Evolutionary conservation across 257 asterid genomes (phyloP).

Genomic region (Catharanthus roseus): DNA sequence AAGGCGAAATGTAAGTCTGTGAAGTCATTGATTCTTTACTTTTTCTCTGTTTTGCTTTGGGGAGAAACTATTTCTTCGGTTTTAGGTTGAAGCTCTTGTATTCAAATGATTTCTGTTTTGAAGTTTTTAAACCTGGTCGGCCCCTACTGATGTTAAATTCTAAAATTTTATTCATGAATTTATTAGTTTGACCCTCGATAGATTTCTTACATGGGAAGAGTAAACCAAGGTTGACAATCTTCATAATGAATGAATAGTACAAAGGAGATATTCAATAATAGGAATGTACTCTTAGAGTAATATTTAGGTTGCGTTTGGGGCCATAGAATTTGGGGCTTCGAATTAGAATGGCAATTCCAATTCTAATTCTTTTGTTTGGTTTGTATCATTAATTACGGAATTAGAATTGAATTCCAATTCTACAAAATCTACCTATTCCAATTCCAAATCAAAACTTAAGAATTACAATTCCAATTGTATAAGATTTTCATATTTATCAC

Average conservation of each 20-base stretch:
- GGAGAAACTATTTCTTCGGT: not conserved
- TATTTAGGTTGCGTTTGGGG: too few relatives aligned
- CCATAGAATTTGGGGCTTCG: too few relatives aligned
- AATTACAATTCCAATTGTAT: too few relatives aligned
- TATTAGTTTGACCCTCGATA: not conserved
- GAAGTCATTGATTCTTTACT: not conserved
- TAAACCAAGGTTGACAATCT: not conserved
- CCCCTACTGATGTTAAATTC: not conserved
- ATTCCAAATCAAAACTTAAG: too few relatives aligned
- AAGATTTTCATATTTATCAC: too few relatives aligned
- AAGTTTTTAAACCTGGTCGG: not conserved
- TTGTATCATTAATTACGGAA: too few relatives aligned
- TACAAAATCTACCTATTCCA: too few relatives aligned
- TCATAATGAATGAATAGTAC: not conserved
- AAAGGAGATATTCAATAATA: not conserved
- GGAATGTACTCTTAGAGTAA: too few relatives aligned
- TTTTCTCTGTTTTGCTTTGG: not conserved
- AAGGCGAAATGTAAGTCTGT: conserved; percentile 45
- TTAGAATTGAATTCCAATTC: too few relatives aligned
- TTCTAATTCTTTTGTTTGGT: too few relatives aligned
- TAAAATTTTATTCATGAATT: not conserved
- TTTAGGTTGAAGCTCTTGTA: not conserved
- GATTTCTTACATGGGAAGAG: not conserved
- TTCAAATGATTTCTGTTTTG: not conserved
- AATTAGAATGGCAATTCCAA: too few relatives aligned